Percentiles rank a stretch among this genome's conserved stretches.
Conservation (phyloP, 148 eudicot genomes). For the Polygonum maritimum region DNA sequence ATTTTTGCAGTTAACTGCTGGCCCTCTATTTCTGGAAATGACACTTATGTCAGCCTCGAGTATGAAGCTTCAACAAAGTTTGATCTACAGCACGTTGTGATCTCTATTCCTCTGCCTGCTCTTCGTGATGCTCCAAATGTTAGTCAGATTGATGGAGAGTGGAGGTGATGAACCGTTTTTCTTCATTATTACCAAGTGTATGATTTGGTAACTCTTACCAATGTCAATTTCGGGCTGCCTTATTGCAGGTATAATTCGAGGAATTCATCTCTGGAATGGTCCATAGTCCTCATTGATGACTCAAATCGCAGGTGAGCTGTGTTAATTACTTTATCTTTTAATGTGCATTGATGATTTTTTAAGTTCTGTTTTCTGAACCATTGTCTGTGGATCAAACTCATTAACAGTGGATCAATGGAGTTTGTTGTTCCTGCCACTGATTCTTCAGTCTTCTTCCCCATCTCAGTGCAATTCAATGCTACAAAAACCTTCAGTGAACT, state of each 20-base stretch:
- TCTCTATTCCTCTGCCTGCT: constrained; percentile 97
- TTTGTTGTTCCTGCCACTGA: constrained; percentile 89
- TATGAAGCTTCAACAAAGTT: constrained; percentile 82
- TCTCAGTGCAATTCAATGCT: constrained; percentile 79
- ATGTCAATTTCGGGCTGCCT: neutral
- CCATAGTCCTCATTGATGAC: constrained; percentile 76
- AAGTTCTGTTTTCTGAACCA: neutral
- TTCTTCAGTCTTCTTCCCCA: constrained; percentile 80
- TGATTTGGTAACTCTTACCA: neutral
- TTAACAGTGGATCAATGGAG: constrained; percentile 88
- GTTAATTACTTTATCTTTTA: neutral
- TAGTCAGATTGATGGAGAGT: constrained; percentile 85
- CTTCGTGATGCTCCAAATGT: constrained; percentile 92
- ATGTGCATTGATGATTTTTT: neutral
- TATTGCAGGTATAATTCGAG: constrained; percentile 75
- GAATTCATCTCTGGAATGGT: constrained; percentile 88
- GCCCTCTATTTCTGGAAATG: constrained; percentile 96
- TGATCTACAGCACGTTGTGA: constrained; percentile 89
- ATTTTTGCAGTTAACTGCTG: constrained; percentile 84
- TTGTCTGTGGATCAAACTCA: constrained; percentile 12
- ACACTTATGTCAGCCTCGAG: constrained; percentile 87
- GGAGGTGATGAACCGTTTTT: constrained; percentile 49
- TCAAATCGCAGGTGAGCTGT: constrained; percentile 72
- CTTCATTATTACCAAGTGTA: neutral
- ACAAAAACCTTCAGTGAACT: constrained; percentile 76